Base-by-base conservation (phyloP, 2,329 filamentous ascomycete genomes). In the Cryphonectria japonica region DNA sequence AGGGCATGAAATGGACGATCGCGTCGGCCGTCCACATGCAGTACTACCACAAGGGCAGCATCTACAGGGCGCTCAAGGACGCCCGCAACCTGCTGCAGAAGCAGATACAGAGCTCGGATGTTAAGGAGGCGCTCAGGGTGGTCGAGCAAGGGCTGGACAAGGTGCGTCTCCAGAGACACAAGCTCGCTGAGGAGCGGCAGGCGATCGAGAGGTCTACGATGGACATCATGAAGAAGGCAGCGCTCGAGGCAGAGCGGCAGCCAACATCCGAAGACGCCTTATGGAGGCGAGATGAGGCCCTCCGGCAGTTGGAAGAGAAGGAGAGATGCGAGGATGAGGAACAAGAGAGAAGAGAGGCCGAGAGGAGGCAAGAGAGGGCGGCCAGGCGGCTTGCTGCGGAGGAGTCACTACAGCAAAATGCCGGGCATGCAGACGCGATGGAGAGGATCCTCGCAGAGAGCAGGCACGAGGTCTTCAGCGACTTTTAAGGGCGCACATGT, bases 221-320 rank as follows among this genome's bases (percentile, higher is more conserved):
- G 3, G 54, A 69, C 19, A 78, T 81, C 22, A 79, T 81, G 79
- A 73, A 70, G 70, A 70, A 74, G 63, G 78, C 78, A 8, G 79
- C 78, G 14, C 62, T 75, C 16, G 78, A 79, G 52, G 76, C 76
- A 1, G 75, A 75, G 9, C 46, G 68, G 32, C 64, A 66, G 63
- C 69, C 66, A 7, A 57, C 32, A 4, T 52, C 37, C 14, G 62
- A 66, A 9, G 59, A 63, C 34, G 43, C 66, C 9, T 29, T 60
- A 32, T 50, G 39, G 46, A 60, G 37, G 50, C 71, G 71, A 26
- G 69, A 69, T 22, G 67, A 64, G 39, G 34, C 71, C 26, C 22
- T 73, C 9, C 62, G 39, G 32, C 63, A 71, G 29, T 43, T 71
- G 2, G 69, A 71, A 32, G 66, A 69, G 39, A 65, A 50, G 63